Base-by-base conservation (phyloP, 441 rosid genomes). In the Bruguiera hainesii region DNA sequence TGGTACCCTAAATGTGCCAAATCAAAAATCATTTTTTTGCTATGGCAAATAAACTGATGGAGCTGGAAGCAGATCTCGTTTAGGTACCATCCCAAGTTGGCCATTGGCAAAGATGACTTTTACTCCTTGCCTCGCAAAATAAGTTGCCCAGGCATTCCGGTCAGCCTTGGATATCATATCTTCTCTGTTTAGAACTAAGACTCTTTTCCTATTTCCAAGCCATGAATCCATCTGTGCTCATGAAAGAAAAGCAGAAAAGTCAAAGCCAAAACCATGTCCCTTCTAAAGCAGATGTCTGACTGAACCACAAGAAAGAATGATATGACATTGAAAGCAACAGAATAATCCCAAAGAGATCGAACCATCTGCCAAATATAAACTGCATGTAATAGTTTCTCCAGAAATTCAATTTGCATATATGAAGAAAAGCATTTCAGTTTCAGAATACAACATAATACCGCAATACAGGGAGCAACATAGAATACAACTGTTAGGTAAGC, bases 161-260 rank as follows among this genome's bases (percentile, higher is more conserved):
- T 91, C 97, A 37, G 73, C 89, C 59, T 81, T 87, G 50, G 96
- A 88, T 76, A 91, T 85, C 97, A 91, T 91, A 79, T 94, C 98
- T 83, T 91, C 97, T 76, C 97, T 82, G 69, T 94, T 94, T 74
- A 94, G 78, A 49, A 94, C 97, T 78, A 94, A 79, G 75, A 91
- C 82, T 72, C 89, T 85, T 76, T 84, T 94, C 87, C 93, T 86
- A 87, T 88, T 91, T 35, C 96, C 96, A 72, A 93, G 93, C 97
- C 98, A 93, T 3, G 83, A 76, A 23, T 88, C 98, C 95, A 91
- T 88, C 96, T 93, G 80, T 57, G 16, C 42, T 10, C 19, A 2
- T 18, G 25, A 26, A 56, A 55, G 59, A 58, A 26, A 1, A 11
- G 58, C 11, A 25, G 42, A 46, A 60, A 58, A 58, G n/a, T 52